Evolutionary conservation across 169 alveolate genomes (phyloP).

Genomic region (Cryptosporidium xiaoi): DNA sequence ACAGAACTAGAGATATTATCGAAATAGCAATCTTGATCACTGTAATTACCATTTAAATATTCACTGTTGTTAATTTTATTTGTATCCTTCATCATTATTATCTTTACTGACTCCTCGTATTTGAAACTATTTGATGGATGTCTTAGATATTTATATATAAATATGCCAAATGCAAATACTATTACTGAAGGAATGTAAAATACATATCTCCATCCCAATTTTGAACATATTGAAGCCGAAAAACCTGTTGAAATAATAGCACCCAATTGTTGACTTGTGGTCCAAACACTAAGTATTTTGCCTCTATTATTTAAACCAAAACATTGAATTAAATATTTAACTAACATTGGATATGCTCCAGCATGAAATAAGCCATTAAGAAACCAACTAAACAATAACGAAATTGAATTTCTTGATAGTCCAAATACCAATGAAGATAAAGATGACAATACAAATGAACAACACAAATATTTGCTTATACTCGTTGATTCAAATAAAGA

Average conservation of each 20-base stretch:
- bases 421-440: slow-evolving; percentile 72
- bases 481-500: slow-evolving; percentile 57
- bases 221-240: slow-evolving; percentile 75
- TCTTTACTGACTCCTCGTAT: slow-evolving; percentile 5
- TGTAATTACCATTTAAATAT: background rate
- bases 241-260: slow-evolving; percentile 78
- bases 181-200: slow-evolving; percentile 74
- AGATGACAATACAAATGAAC: slow-evolving; percentile 73
- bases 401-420: background rate
- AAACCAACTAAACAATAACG: slow-evolving; percentile 69
- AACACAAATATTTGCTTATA: slow-evolving; percentile 7
- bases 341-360: slow-evolving; percentile 78
- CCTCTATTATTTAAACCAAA: slow-evolving; percentile 74
- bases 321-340: slow-evolving; percentile 63
- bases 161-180: slow-evolving; percentile 64
- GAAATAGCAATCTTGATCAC: background rate
- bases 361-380: slow-evolving; percentile 79
- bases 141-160: slow-evolving; percentile 48
- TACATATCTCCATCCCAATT: slow-evolving; percentile 80
- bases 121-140: slow-evolving; percentile 15
- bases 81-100: slow-evolving; percentile 26
- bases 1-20: too few relatives aligned
- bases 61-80: background rate
- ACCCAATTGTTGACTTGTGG: slow-evolving; percentile 80
- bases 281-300: slow-evolving; percentile 77